These are phyloP conservation scores for Aristolochia californica DNA, from an alignment of 164 flowering plant species.

Conservation along the genomic window DNA sequence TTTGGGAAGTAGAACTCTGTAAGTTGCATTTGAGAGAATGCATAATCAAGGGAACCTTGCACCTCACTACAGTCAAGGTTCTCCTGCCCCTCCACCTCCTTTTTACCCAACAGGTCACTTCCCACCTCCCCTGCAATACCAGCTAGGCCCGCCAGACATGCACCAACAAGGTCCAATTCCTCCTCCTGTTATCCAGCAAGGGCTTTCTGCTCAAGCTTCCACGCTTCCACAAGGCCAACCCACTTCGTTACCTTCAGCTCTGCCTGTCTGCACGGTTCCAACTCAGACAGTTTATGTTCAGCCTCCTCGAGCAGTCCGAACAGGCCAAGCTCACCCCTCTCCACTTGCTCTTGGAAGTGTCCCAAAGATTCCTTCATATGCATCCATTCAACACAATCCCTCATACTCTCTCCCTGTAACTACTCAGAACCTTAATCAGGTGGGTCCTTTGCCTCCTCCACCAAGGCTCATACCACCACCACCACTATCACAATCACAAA, in stretches of 20 bases:
- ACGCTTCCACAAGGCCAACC: conserved; percentile 16
- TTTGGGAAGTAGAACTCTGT: neutral
- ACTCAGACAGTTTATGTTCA: conserved; percentile 18
- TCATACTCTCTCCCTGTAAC: conserved; percentile 18
- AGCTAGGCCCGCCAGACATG: conserved; percentile 3
- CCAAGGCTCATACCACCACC: conserved; percentile 29
- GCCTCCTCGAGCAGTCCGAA: conserved; percentile 12
- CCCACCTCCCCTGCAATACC: conserved; percentile 9
- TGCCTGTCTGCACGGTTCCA: conserved; percentile 3
- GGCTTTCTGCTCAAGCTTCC: conserved; percentile 9
- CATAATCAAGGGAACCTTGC: conserved; percentile 38
- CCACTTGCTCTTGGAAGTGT: conserved; percentile 16
- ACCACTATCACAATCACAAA: conserved; percentile 31
- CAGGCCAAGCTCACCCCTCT: conserved; percentile 22
- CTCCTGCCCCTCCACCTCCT: conserved; percentile 13
- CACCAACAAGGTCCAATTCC: neutral
- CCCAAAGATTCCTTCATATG: conserved; percentile 11
- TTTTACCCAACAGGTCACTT: conserved; percentile 20
- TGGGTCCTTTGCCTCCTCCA: conserved; percentile 13
- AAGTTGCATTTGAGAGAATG: conserved; percentile 16
- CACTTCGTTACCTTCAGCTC: conserved; percentile 4
- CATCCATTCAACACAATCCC: conserved; percentile 21
- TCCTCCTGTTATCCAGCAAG: conserved; percentile 20
- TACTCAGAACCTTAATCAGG: conserved; percentile 17
- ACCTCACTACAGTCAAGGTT: conserved; percentile 27